A percentile compares a stretch with the other conserved stretches of the same genome.
phyloP scores from a whole-genome alignment of 2,329 filamentous ascomycete species.

The Scytalidium sp. region DNA sequence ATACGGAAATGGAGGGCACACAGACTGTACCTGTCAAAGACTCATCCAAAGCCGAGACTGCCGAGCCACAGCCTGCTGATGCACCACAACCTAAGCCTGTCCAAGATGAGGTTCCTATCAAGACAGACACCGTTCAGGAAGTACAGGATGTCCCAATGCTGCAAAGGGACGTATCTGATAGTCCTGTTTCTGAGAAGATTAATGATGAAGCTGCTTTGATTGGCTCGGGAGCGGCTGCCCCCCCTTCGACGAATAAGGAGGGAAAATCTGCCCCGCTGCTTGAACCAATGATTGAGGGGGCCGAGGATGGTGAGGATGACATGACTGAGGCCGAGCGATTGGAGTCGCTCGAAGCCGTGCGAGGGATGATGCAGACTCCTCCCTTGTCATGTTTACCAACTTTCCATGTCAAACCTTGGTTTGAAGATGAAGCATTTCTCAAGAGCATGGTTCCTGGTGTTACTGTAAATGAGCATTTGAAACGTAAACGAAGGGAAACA shows the following conservation, averaged over 20 bases:
- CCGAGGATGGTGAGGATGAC: slow-evolving; percentile 16
- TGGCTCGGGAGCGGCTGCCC: neutral
- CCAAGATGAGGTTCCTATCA: neutral
- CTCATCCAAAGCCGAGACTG: neutral
- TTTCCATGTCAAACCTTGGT: slow-evolving; percentile 17
- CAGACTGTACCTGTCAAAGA: neutral
- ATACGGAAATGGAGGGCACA: neutral
- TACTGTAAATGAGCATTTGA: slow-evolving; percentile 13
- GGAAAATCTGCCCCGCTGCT: neutral
- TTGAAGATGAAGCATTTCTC: slow-evolving; percentile 21
- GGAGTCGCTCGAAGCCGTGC: slow-evolving; percentile 20
- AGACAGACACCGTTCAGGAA: neutral
- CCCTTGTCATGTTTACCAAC: slow-evolving; percentile 21
- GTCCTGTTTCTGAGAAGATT: neutral
- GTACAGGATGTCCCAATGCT: neutral
- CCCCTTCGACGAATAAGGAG: neutral
- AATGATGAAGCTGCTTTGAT: neutral
- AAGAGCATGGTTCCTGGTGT: slow-evolving; percentile 16
- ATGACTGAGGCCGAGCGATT: slow-evolving; percentile 16
- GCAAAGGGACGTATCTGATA: neutral
- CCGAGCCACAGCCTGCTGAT: neutral
- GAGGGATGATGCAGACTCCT: slow-evolving; percentile 27
- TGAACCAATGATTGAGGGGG: slow-evolving; percentile 4
- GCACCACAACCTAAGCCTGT: neutral
- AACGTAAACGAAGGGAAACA: slow-evolving; percentile 8